Base-by-base conservation (phyloP, 1,139 yeast species). In the Saccharomyces uvarum region DNA sequence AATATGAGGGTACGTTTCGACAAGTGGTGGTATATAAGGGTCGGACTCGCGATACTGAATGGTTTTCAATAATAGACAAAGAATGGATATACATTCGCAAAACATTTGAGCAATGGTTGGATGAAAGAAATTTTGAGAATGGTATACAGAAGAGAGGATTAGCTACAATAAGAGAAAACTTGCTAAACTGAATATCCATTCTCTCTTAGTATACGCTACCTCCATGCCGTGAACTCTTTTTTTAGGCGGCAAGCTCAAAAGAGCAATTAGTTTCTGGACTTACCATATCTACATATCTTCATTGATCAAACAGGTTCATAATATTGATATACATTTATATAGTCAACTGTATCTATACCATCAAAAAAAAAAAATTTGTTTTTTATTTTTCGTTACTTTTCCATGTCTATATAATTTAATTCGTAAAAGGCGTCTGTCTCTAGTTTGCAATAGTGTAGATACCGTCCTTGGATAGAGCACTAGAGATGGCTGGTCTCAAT, bases 41-140 rank as follows among this genome's bases (percentile, higher is more conserved):
- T 14, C 57, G 69, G 29, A 68, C 60, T 49, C 60, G 74, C 29
- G 70, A 71, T 56, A 70, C 72, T 1, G 59, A 64, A 1, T 70
- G 72, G 73, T 65, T 63, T 48, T 60, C 71, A 8, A 61, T 70
- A 9, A 57, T 64, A 11, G 73, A 70, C 52, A 53, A 53, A 3
- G 73, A 71, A 52, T 71, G 72, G 72, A 60, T 61, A 1, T 31
- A 9, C 8, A 53, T 62, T 51, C 60, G 62, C 50, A 19, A 47
- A 29, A 65, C 66, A 5, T 59, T 68, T 41, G 61, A 62, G 41
- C 24, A 42, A 26, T 70, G 72, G 70, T 58, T 71, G 14, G 52
- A 55, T 32, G 58, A 57, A n/a, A 7, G 1, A 5, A 32, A 32
- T 7, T 32, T 32, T 14, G 41, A 32, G 9, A n/a, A 32, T 32